Base-by-base conservation (phyloP, 2,329 filamentous ascomycete species). In the Neofusicoccum laricinum region DNA sequence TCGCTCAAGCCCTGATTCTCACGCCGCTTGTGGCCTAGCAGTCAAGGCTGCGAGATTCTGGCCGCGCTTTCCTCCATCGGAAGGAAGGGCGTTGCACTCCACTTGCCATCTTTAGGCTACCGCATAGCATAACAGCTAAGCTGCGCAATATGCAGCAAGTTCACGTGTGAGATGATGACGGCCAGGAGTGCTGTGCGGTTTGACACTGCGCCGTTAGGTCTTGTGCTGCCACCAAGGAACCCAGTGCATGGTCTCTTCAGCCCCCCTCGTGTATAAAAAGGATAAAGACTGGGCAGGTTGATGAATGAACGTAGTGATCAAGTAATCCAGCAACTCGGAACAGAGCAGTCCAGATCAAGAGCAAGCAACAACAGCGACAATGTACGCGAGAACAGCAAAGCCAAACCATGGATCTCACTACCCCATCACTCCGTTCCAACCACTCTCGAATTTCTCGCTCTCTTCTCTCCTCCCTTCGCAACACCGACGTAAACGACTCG, bases 1-100 rank as follows among this genome's bases (percentile, higher is more conserved):
- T 21, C 34, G 49, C 25, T 36, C 61, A 53, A 36, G 36, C 12
- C 40, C 40, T 63, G 53, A 41, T 55, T 48, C 14, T 45, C 8
- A 50, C 15, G 41, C 61, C 40, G 61, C 25, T 63, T 63, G 43
- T 63, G 41, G 61, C 11, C 40, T 55, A 63, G 49, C 41, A 46
- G 45, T 55, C 17, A 21, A 45, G 25, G 40, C 50, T n/a, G 41
- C 32, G 61, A 34, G 21, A 36, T 38, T 63, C 61, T 63, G 41
- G 61, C 61, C 61, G 46, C 36, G 21, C 15, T 19, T 12, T 46
- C 17, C 61, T 36, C 30, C 25, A 10, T 59, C 25, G 61, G 49
- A 63, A 55, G 61, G 19, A 51, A 63, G 61, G 61, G 61, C 61
- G 61, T 63, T 51, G 40, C 61, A 43, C 49, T 53, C 61, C 61